A percentile compares a stretch with the other conserved stretches of the same genome.
Conservation (phyloP, 192 early-diverging fungal genomes). For the Pilobolus umbonatus region DNA sequence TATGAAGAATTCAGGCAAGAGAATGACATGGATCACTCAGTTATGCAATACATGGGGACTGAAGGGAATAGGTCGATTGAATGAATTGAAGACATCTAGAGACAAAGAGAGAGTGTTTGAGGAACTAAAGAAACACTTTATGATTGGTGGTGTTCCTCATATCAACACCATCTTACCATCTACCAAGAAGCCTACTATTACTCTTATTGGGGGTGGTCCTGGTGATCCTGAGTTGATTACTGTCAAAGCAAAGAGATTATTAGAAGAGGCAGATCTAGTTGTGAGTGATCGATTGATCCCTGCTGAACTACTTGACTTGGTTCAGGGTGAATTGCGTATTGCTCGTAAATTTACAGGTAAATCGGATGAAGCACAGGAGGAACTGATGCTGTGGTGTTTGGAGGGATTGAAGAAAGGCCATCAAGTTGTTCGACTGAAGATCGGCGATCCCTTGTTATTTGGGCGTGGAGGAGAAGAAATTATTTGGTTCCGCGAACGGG, state of each 20-base stretch:
- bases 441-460: constrained; percentile 91
- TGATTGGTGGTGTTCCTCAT: constrained; percentile 33
- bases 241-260: constrained; percentile 52
- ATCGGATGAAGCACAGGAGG: constrained; percentile 71
- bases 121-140: constrained; percentile 59
- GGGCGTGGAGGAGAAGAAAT: constrained; percentile 91
- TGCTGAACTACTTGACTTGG: constrained; percentile 43
- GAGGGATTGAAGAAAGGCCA: constrained; percentile 60
- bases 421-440: constrained; percentile 82
- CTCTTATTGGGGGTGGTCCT: constrained; percentile 80
- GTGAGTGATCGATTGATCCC: constrained; percentile 80
- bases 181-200: constrained; percentile 36
- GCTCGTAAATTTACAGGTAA: constrained; percentile 64
- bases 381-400: constrained; percentile 68
- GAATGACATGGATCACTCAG: constrained; percentile 82
- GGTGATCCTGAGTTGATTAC: constrained; percentile 82
- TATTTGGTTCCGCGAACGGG: constrained; percentile 62
- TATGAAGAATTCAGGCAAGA: constrained; percentile 53
- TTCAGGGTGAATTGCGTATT: constrained; percentile 54
- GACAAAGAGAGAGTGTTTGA: constrained; percentile 55
- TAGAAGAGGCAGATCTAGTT: constrained; percentile 77
- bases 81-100: constrained; percentile 6
- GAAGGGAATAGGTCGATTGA: constrained; percentile 62
- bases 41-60: constrained; percentile 83
- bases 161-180: constrained; percentile 14